These are phyloP conservation scores for Penicillium oxalicum DNA, from an alignment of 2,329 filamentous ascomycete genomes.

Conservation along the genomic window DNA sequence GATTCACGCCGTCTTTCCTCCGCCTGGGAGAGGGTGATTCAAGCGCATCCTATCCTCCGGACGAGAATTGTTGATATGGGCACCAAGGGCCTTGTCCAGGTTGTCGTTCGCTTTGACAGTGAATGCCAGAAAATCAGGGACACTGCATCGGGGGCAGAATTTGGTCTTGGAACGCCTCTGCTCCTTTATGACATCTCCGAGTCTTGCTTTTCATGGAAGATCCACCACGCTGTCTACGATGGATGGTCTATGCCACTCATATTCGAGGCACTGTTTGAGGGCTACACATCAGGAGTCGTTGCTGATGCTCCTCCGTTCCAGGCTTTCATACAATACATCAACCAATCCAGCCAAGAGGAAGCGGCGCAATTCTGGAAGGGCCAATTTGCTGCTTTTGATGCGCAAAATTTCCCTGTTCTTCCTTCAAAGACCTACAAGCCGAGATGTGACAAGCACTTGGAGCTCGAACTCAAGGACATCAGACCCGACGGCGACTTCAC, in stretches of 20 bases:
- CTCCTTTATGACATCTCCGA: not conserved
- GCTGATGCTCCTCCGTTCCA: not conserved
- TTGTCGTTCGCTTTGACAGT: not conserved
- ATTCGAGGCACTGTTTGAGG: not conserved
- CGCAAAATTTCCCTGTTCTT: not conserved
- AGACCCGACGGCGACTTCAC: not conserved
- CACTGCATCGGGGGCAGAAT: not conserved
- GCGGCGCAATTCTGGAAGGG: not conserved
- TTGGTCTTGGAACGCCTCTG: not conserved
- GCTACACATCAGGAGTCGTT: not conserved
- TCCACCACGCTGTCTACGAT: conserved; percentile 42
- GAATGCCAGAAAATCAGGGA: not conserved
- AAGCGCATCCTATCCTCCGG: conserved; percentile 8
- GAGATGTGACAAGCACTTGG: no score
- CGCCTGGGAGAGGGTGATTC: conserved; percentile 12
- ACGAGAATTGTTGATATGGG: not conserved
- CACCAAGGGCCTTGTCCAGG: not conserved
- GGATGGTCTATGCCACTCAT: conserved; percentile 19
- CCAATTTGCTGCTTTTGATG: not conserved
- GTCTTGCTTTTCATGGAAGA: not conserved
- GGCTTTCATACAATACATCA: not conserved
- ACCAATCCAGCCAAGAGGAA: not conserved
- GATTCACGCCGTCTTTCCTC: not conserved
- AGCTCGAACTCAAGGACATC: not conserved
- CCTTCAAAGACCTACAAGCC: not conserved